Base-by-base conservation (phyloP, 768 basidiomycete species). In the Hygrophorus russula region DNA sequence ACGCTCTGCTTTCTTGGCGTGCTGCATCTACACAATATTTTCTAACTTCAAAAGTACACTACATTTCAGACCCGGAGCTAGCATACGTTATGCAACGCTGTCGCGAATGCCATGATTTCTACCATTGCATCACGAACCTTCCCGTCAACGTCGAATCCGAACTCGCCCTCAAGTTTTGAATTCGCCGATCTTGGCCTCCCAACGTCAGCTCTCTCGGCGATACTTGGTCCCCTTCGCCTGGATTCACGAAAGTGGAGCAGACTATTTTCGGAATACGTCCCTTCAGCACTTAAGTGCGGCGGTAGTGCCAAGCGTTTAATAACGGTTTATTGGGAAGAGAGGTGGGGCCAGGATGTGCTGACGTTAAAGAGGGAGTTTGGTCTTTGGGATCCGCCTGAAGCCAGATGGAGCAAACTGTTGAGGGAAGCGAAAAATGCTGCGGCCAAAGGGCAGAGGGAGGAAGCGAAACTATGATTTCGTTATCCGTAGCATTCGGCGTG, bases 31-130 rank as follows among this genome's bases (percentile, higher is more conserved):
- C 36, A 32, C 13, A 15, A 34, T 9, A 33, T 2, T 5, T 20
- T 20, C 9, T 39, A 7, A 11, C n/a, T n/a, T n/a, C n/a, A 8
- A 54, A 97, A 92, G 93, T 96, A 5, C 87, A 82, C 51, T 98
- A 97, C 56, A 82, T 98, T 45, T 77, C 85, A 56, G 90, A 97
- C 55, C 91, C 92, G 2, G 93, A 96, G 55, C 75, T 96, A 9
- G 96, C 96, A 18, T 98, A 96, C 60, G 87, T 98, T 44, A 90
- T 99, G 85, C 89, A 93, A 52, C 82, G 94, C 40, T 99, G 98
- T 60, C 82, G 94, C 18, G 93, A 99, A 65, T 94, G 86, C 50
- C 96, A 99, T 62, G 94, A 99, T 64, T 83, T 98, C 52, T 96
- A 97, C 57, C 96, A 99, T 57, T 88, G 87, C 54, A 73, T 98